Percentiles rank a stretch among this genome's conserved stretches.
phyloP scores from a whole-genome alignment of 2,329 filamentous ascomycete genomes.

The Phaeosphaeriaceae sp. region DNA sequence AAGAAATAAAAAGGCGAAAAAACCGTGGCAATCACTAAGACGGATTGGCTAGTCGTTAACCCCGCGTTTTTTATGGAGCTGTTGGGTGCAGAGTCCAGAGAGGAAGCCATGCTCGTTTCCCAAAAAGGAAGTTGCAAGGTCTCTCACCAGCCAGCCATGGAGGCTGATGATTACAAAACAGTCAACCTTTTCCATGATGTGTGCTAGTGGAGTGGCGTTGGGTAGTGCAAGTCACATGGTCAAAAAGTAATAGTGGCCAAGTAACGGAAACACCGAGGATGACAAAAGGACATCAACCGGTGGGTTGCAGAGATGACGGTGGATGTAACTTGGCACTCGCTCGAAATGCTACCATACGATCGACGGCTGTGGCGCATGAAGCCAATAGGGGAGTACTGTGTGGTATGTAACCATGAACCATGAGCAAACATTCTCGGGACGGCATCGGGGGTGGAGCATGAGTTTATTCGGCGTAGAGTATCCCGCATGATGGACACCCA shows the following conservation, averaged over 20 bases:
- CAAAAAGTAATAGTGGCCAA: no score
- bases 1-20: neutral
- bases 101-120: constrained; percentile 9
- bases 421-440: constrained; percentile 11
- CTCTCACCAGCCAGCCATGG: constrained; percentile 12
- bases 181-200: no score
- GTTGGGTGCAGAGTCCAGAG: constrained; percentile 6
- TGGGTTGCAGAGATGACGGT: neutral
- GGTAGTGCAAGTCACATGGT: no score
- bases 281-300: neutral
- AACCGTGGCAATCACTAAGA: constrained; percentile 1
- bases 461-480: constrained; percentile 3
- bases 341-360: constrained; percentile 12
- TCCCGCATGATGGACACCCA: constrained; percentile 13
- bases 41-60: constrained; percentile 28
- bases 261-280: no score
- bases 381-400: constrained; percentile 22
- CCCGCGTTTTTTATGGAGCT: constrained; percentile 26
- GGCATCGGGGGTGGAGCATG: constrained; percentile 13
- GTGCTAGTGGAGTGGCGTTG: no score
- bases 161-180: constrained; percentile 1
- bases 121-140: constrained; percentile 21
- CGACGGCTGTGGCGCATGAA: constrained; percentile 26
- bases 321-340: constrained; percentile 1
- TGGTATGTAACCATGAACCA: no score